These are phyloP conservation scores for Wickerhamiella brachini DNA, from an alignment of 805 yeast genomes.

Conservation along the genomic window DNA sequence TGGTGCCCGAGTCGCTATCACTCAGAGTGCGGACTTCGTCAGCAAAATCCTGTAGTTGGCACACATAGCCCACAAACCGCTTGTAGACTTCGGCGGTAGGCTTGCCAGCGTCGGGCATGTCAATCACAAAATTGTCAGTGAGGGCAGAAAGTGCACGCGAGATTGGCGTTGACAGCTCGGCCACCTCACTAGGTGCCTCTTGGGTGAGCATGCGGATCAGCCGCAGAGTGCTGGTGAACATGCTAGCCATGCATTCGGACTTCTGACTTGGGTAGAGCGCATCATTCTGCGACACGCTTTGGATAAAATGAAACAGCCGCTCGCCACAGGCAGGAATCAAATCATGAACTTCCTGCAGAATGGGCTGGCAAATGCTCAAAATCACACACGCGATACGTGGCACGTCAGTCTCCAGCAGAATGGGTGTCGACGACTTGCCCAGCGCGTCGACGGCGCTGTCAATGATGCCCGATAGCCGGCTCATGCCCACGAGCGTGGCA, in stretches of 20 bases:
- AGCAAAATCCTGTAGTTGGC: background rate
- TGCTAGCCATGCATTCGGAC: background rate
- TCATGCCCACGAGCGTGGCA: background rate
- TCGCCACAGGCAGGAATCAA: background rate
- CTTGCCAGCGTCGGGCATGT: background rate
- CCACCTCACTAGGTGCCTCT: background rate
- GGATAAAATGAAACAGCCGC: background rate
- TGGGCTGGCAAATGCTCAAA: background rate
- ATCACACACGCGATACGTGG: background rate
- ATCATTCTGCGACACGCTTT: background rate
- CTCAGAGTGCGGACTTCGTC: background rate
- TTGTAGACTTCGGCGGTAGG: background rate
- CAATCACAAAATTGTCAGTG: background rate
- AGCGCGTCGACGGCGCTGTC: background rate
- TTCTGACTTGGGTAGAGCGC: background rate
- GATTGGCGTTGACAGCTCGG: background rate
- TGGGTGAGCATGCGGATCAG: background rate
- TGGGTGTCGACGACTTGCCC: background rate
- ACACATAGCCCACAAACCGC: background rate
- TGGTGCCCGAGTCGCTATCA: background rate
- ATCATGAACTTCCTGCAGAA: background rate
- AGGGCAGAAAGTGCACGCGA: background rate
- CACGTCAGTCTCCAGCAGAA: background rate
- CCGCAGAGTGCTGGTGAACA: background rate
- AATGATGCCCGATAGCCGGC: background rate